These are phyloP conservation scores for Cryptosporidium felis DNA, from an alignment of 169 alveolate species.

Conservation along the genomic window DNA sequence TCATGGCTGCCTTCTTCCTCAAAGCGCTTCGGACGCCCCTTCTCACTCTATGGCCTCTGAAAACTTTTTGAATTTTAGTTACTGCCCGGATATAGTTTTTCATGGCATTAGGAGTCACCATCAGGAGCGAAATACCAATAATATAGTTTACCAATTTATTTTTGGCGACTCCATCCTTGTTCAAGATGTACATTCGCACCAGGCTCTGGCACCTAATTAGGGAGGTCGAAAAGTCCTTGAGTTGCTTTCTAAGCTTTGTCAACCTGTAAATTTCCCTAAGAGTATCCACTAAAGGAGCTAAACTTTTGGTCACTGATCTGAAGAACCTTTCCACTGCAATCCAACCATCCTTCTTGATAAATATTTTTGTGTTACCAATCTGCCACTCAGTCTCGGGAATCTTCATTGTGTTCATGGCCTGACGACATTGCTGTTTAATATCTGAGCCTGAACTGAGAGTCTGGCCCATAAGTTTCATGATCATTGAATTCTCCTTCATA, in stretches of 20 bases:
- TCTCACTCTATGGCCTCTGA: constrained; percentile 72
- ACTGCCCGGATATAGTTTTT: constrained; percentile 23
- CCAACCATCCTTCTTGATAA: constrained; percentile 76
- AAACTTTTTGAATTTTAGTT: constrained; percentile 69
- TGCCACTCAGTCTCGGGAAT: constrained; percentile 75
- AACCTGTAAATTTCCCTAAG: constrained; percentile 73
- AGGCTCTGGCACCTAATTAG: constrained; percentile 61
- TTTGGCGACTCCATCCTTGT: background rate
- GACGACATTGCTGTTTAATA: constrained; percentile 44
- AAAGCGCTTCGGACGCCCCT: constrained; percentile 8
- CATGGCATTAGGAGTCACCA: constrained; percentile 36
- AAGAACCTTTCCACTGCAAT: constrained; percentile 73
- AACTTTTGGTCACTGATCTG: constrained; percentile 71
- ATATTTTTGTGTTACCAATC: constrained; percentile 73
- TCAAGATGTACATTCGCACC: constrained; percentile 20
- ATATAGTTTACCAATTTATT: background rate
- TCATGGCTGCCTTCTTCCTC: constrained; percentile 18
- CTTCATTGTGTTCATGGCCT: constrained; percentile 72
- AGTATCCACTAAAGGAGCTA: constrained; percentile 72
- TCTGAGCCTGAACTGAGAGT: constrained; percentile 59
- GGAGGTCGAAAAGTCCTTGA: background rate
- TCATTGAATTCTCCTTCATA: constrained; percentile 68
- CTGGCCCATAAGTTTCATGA: constrained; percentile 73
- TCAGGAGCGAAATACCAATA: constrained; percentile 16
- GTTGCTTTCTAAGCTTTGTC: constrained; percentile 50